Evolutionary conservation across 768 basidiomycete species (phyloP).

Genomic region (Auricularia auricula-judae): DNA sequence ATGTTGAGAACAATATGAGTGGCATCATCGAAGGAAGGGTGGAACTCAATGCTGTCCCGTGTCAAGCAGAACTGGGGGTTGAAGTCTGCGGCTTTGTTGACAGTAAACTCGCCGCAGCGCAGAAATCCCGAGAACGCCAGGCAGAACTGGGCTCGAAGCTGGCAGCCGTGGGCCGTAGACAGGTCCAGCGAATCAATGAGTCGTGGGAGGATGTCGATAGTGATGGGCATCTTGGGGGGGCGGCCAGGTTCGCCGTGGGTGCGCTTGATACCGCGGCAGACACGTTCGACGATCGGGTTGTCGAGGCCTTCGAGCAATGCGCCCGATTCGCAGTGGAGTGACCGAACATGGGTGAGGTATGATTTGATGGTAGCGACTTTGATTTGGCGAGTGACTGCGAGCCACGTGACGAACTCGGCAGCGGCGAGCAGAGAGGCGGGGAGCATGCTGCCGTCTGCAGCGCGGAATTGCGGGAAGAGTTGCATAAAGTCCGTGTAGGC

Average conservation of each 20-base stretch:
- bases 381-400: not conserved
- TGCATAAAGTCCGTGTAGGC: constrained; percentile 20
- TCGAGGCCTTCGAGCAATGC: constrained; percentile 16
- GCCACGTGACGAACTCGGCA: not conserved
- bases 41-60: constrained; percentile 16
- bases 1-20: constrained; percentile 14
- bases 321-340: constrained; percentile 19
- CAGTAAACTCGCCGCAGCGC: constrained; percentile 17
- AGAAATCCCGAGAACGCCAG: constrained; percentile 14
- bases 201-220: constrained; percentile 11
- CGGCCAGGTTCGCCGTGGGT: constrained; percentile 17
- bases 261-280: constrained; percentile 24
- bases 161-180: not conserved
- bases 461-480: not conserved
- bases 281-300: constrained; percentile 17
- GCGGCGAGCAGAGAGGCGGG: not conserved
- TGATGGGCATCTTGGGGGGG: constrained; percentile 19
- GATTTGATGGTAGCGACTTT: constrained; percentile 18
- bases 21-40: constrained; percentile 15
- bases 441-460: constrained; percentile 3
- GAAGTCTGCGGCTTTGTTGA: constrained; percentile 4
- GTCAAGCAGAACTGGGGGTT: constrained; percentile 13
- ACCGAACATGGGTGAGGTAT: constrained; percentile 16
- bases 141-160: constrained; percentile 9
- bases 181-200: not conserved